Evolutionary conservation across 495 filamentous ascomycete species (phyloP).

Genomic region (Pseudoneurospora amorphoporcata): DNA sequence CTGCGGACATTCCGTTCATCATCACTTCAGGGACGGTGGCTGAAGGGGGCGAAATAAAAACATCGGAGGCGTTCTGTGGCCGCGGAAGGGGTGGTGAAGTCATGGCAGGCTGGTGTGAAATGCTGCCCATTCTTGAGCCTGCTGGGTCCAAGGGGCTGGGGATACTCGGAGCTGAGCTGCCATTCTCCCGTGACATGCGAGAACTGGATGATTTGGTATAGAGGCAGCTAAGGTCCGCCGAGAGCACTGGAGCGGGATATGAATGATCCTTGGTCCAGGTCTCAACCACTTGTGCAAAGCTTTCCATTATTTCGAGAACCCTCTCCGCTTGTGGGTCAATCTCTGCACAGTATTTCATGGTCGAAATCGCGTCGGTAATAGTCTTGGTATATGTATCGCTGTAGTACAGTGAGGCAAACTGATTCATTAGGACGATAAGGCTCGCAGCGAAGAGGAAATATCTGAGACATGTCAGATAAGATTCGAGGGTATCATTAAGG

Average conservation of each 20-base stretch:
- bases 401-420: slow-evolving; percentile 55
- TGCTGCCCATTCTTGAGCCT: neutral
- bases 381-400: slow-evolving; percentile 44
- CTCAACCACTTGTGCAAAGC: slow-evolving; percentile 46
- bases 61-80: slow-evolving; percentile 7
- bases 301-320: slow-evolving; percentile 52
- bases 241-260: slow-evolving; percentile 30
- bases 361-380: slow-evolving; percentile 48
- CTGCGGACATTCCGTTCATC: slow-evolving; percentile 13
- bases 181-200: slow-evolving; percentile 2
- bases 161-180: neutral
- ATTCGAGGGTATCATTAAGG: neutral
- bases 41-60: slow-evolving; percentile 7
- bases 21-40: slow-evolving; percentile 2
- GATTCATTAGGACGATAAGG: slow-evolving; percentile 56
- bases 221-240: slow-evolving; percentile 25
- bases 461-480: slow-evolving; percentile 15
- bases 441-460: slow-evolving; percentile 67
- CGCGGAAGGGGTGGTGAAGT: slow-evolving; percentile 10
- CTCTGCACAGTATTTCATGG: slow-evolving; percentile 51
- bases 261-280: slow-evolving; percentile 30
- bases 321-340: slow-evolving; percentile 55
- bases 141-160: neutral
- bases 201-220: slow-evolving; percentile 9
- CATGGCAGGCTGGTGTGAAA: slow-evolving; percentile 10